phyloP scores from a whole-genome alignment of 2,329 filamentous ascomycete species.

The Diatrype stigma region DNA sequence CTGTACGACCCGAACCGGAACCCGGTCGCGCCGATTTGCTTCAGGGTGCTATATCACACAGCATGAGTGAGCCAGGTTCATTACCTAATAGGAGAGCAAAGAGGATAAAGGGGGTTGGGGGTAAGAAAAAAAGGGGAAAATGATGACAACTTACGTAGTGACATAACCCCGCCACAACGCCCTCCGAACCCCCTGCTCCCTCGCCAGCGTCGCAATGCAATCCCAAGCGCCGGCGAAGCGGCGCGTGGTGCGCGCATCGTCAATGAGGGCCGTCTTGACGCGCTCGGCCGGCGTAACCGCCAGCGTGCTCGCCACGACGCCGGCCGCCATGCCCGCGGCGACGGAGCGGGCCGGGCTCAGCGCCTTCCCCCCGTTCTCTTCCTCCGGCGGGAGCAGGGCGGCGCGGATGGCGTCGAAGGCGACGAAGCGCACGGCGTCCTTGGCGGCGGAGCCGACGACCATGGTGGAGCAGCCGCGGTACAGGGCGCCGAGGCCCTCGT shows the following conservation, averaged over 20 bases:
- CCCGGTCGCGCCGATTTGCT: slow-evolving; percentile 58
- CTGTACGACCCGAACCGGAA: slow-evolving; percentile 61
- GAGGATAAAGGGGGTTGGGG: background rate
- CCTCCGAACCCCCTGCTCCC: slow-evolving; percentile 46
- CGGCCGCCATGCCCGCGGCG: slow-evolving; percentile 54
- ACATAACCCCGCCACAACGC: slow-evolving; percentile 56
- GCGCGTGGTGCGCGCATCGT: slow-evolving; percentile 41
- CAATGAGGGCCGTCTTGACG: slow-evolving; percentile 61
- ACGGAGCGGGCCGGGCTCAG: slow-evolving; percentile 52
- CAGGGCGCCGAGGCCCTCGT: slow-evolving; percentile 51
- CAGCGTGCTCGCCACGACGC: slow-evolving; percentile 52
- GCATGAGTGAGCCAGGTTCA: background rate
- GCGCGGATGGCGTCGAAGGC: slow-evolving; percentile 60
- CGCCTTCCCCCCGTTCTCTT: slow-evolving; percentile 42
- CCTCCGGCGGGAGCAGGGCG: slow-evolving; percentile 29
- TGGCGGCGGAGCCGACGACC: slow-evolving; percentile 56
- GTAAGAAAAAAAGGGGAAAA: background rate
- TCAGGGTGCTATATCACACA: slow-evolving; percentile 39
- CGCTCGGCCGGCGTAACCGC: slow-evolving; percentile 60
- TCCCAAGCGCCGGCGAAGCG: slow-evolving; percentile 47
- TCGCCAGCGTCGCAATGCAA: slow-evolving; percentile 43
- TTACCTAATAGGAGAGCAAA: no score
- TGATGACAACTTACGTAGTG: slow-evolving; percentile 45
- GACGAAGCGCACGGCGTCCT: slow-evolving; percentile 60
- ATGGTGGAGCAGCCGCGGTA: slow-evolving; percentile 55